Evolutionary conservation across 768 basidiomycete species (phyloP).

Genomic region (Phanerochaete carnosa): DNA sequence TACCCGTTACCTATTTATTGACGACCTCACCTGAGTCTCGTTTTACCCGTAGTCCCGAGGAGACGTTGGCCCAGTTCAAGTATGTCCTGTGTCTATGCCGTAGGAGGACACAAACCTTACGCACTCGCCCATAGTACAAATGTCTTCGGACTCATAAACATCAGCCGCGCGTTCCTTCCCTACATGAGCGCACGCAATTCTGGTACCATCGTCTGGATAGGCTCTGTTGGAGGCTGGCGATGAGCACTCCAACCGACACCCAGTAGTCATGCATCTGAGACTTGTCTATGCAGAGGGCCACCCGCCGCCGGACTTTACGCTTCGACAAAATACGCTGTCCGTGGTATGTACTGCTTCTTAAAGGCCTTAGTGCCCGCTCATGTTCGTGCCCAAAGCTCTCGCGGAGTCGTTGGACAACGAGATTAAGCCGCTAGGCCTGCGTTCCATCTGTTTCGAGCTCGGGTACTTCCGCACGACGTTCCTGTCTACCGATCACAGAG

Average conservation of each 20-base stretch:
- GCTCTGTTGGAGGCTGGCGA: constrained; percentile 31
- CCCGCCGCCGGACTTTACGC: constrained; percentile 30
- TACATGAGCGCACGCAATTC: constrained; percentile 41
- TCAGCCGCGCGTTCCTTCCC: constrained; percentile 44
- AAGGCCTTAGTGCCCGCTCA: not conserved
- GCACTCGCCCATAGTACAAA: constrained; percentile 29
- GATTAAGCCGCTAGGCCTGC: constrained; percentile 14
- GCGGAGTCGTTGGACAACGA: constrained; percentile 19
- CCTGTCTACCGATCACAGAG: constrained; percentile 8
- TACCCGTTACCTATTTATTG: not conserved
- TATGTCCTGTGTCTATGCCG: constrained; percentile 3
- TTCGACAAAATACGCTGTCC: constrained; percentile 38
- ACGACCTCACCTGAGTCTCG: not conserved
- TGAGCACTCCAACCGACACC: not conserved
- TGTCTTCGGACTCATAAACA: constrained; percentile 42
- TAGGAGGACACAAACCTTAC: not conserved
- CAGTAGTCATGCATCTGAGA: too few relatives aligned
- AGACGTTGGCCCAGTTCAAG: constrained; percentile 27
- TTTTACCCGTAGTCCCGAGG: constrained; percentile 21
- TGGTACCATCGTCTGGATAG: constrained; percentile 42
- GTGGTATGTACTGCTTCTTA: constrained; percentile 23
- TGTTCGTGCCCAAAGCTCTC: constrained; percentile 23
- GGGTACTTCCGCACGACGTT: constrained; percentile 13
- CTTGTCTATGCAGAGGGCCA: constrained; percentile 17
- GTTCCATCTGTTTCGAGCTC: constrained; percentile 10